These are phyloP conservation scores for Capsicum chinense DNA, from an alignment of 257 asterid species.

Conservation along the genomic window DNA sequence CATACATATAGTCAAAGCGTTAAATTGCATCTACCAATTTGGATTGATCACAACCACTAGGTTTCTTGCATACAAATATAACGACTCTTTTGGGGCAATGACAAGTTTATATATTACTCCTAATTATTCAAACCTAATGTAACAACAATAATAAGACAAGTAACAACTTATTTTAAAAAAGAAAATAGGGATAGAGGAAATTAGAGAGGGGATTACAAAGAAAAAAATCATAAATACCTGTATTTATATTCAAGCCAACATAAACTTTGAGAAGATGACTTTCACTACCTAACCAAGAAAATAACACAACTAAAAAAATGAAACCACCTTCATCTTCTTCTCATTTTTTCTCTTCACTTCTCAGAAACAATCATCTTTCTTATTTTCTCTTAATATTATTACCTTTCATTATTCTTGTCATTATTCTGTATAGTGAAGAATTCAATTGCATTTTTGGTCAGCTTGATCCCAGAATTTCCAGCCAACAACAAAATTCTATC, in stretches of 20 bases:
- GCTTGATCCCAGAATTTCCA: constrained; percentile 21
- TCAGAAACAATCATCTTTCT: constrained; percentile 37
- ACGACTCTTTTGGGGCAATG: too few relatives aligned
- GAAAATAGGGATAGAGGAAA: too few relatives aligned
- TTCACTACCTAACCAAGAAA: constrained; percentile 14
- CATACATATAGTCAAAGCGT: too few relatives aligned
- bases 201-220: too few relatives aligned
- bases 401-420: constrained; percentile 41
- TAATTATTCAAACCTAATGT: neutral
- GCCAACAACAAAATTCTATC: constrained; percentile 28
- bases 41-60: too few relatives aligned
- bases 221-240: neutral
- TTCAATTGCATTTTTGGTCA: constrained; percentile 42
- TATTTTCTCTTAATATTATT: constrained; percentile 41
- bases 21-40: too few relatives aligned
- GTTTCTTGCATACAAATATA: too few relatives aligned
- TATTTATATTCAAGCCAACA: constrained; percentile 25
- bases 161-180: neutral
- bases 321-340: constrained; percentile 41
- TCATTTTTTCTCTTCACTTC: constrained; percentile 35
- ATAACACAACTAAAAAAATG: constrained; percentile 27
- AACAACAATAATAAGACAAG: too few relatives aligned
- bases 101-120: too few relatives aligned
- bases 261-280: neutral
- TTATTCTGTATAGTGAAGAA: constrained; percentile 45